Evolutionary conservation across 2,329 filamentous ascomycete species (phyloP), one percentile per base, ranked within the genome.

Genomic region (Periconia macrospinosa): DNA sequence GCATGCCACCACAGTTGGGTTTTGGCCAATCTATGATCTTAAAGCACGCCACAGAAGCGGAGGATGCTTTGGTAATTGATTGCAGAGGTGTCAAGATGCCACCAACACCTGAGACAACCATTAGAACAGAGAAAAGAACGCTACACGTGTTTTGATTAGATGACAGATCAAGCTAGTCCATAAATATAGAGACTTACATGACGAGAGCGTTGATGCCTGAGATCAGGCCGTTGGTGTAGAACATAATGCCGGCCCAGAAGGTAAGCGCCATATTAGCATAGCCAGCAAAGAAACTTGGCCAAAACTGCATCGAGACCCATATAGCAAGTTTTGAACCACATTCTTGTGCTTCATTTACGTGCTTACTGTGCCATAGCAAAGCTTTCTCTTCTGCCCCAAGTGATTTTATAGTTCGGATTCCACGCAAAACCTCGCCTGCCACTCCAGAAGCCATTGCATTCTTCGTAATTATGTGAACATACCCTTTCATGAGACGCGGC

Each of bases 21-120:
- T 53, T 59, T 23, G 57, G 57, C 15, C 51, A 47, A 20, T 59
- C 57, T 19, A 59, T 57, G n/a, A 57, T 48, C 7, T 30, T 55
- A 23, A 57, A 59, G 33, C 50, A 56, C 20, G 49, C 49, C n/a
- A 53, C 18, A 2, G 54, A 44, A 42, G 49, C 54, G 3, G 54
- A 50, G 15, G 47, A 17, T 2, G 54, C 50, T 27, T 53, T 56
- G 45, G 52, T 50, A 27, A 42, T 42, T 11, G 41, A 42, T 14
- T 42, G 41, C 17, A 42, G 13, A 17, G 41, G 41, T 42, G 41
- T 42, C 6, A 42, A 42, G 17, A 42, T 42, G 17, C 19, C 17
- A 17, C 41, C 41, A 3, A 42, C 11, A 19, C 48, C 44, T 11
- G 49, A 50, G n/a, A 56, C 37, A 15, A 56, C 49, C 19, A 47